These are phyloP conservation scores for Artemisia tridentata DNA, from an alignment of 129 eudicot species.

Conservation along the genomic window DNA sequence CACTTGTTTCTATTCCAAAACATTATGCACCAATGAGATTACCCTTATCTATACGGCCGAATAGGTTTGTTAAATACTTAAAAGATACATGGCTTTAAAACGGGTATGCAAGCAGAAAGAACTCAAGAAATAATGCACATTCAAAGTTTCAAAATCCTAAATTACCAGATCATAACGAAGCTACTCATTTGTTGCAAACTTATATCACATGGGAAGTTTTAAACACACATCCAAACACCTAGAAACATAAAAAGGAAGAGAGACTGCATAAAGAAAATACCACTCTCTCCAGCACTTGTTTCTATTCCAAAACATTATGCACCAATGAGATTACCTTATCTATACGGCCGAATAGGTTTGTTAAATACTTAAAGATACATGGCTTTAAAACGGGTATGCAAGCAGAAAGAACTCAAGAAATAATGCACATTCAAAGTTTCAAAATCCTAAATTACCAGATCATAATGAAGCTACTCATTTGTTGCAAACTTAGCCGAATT, in stretches of 20 bases:
- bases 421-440: background rate
- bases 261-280: no score
- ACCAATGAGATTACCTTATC: background rate
- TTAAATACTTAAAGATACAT: background rate
- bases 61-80: background rate
- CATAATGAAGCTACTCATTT: background rate
- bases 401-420: background rate
- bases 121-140: background rate
- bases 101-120: background rate
- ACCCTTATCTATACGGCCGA: background rate
- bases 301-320: background rate
- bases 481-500: background rate
- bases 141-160: background rate
- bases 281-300: no score
- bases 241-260: no score
- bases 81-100: no score
- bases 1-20: background rate
- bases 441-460: background rate
- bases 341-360: background rate
- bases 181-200: slow-evolving; percentile 5
- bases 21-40: background rate
- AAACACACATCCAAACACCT: no score
- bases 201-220: no score
- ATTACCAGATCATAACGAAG: background rate
- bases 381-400: background rate